These are phyloP conservation scores for Aspergillus cavernicola DNA, from an alignment of 495 filamentous ascomycete genomes.

Conservation along the genomic window DNA sequence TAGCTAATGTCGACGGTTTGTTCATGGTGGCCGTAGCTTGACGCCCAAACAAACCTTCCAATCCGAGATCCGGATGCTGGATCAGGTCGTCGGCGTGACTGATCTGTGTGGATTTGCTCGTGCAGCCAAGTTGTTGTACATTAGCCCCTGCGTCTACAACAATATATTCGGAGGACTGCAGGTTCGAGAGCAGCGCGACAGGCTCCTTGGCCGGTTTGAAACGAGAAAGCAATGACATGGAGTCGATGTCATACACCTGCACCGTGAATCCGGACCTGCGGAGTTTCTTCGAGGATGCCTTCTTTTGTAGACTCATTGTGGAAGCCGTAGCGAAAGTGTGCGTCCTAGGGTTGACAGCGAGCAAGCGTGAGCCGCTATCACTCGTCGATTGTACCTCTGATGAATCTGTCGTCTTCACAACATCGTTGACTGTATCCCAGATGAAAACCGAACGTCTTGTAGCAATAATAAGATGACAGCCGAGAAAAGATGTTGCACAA, in stretches of 20 bases:
- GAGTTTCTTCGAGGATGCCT: conserved; percentile 19
- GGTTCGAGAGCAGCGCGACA: conserved; percentile 35
- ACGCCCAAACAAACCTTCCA: conserved; percentile 47
- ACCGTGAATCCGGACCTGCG: conserved; percentile 24
- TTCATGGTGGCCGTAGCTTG: not conserved
- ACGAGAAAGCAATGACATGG: conserved; percentile 28
- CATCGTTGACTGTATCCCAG: conserved; percentile 44
- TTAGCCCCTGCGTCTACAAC: conserved; percentile 40
- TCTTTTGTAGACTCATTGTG: not conserved
- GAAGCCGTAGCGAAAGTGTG: conserved; percentile 35
- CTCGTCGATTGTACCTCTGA: conserved; percentile 8
- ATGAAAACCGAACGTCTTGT: conserved; percentile 34
- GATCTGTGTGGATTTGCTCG: conserved; percentile 51
- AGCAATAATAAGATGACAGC: conserved; percentile 33
- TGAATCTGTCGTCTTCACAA: conserved; percentile 27
- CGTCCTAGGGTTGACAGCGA: conserved; percentile 37
- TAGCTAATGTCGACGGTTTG: conserved; percentile 16
- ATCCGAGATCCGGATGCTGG: conserved; percentile 45
- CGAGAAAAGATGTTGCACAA: conserved; percentile 32
- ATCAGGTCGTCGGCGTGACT: conserved; percentile 41
- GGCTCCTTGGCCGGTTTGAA: conserved; percentile 24
- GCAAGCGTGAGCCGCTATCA: conserved; percentile 13
- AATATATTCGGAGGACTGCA: conserved; percentile 55
- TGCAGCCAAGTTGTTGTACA: conserved; percentile 50
- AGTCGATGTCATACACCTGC: conserved; percentile 37